Evolutionary conservation across 306 rosid genomes (phyloP), one percentile per base, ranked within the genome.

Genomic region (Vicia faba): DNA sequence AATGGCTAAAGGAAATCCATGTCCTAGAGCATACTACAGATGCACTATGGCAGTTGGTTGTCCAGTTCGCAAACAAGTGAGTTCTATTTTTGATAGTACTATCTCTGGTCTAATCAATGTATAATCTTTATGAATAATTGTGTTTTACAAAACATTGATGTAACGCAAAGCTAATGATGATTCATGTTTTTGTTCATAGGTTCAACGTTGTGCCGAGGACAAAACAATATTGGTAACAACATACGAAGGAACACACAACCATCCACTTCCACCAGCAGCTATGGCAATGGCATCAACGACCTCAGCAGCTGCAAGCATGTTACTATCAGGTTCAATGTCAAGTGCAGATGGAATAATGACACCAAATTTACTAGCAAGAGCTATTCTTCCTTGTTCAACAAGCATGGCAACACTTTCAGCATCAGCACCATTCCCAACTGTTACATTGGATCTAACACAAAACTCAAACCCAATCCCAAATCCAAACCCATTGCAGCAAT

Each of bases 261-360:
- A 95, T 71, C 99, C 99, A 7, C 81, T 95, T 23, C 99, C 97
- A 4, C 99, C 96, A 0, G 90, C 99, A 2, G 99, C 99, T 1
- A 84, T 90, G 96, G 96, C 97, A 11, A 95, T 95, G 99, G 97
- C 96, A 5, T 86, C 95, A 0, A 95, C 99, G 5, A 95, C 99
- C 0, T 3, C 92, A 0, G 97, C 99, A 9, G 99, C 99, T 0
- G 99, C 96, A 0, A 88, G 73, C 72, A 95, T 95, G 97, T 64
- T 95, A 48, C 80, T 95, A 0, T 86, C 97, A 2, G 99, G 99
- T 33, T 88, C 97, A 23, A 88, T 83, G 96, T 78, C 97, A 0
- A 95, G 99, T 45, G 95, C 86, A 0, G 99, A 95, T 15, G 96
- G 87, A 36, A 36, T 90, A 7, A 90, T 90, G 97, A 90, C 89